Base-by-base conservation (phyloP, 768 basidiomycete species). In the Tylopilus rubrobrunneus region DNA sequence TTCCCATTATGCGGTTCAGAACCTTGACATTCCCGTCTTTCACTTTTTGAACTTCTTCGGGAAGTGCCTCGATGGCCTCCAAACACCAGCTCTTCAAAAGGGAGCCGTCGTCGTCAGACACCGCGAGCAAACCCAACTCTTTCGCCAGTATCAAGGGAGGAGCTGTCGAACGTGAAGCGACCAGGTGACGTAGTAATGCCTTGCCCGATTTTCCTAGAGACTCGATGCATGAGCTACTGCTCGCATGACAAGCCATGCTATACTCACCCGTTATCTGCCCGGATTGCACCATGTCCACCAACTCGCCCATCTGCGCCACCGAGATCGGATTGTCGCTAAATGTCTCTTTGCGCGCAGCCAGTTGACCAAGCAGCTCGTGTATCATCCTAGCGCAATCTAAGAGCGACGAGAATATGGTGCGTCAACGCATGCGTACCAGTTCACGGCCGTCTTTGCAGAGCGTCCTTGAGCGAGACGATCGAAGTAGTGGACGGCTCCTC, bases 351-450 rank as follows among this genome's bases (percentile, higher is more conserved):
- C 81, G 78, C 2, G 77, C 76, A 1, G 85, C 73, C 3, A 98
- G 76, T 58, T 88, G 86, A 0, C 92, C 92, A 2, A 95, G 73
- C 0, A 97, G 76, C 56, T 95, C 91, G 55, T 98, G 90, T 4
- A 84, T 84, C 71, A 98, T 81, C 93, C 94, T 96, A 63, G 12
- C 45, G 28, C 15, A n/a, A 21, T 41, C 45, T 45, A 34, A 51
- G 17, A 50, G 33, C 5, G 17, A 37, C 23, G 11, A n/a, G 29
- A 46, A 21, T 23, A 12, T 43, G 12, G 5, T 7, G 17, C 10
- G 14, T 14, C 27, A 28, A 15, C 21, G 14, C 41, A 29, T 29
- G 66, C 80, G 56, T 52, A 93, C 96, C 94, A 98, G 65, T 98
- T 98, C 17, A 87, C 79, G 15, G 85, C 89, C 5, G 78, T 70